Evolutionary conservation across 108 stramenopile species (phyloP).

Genomic region (Seminavis robusta): DNA sequence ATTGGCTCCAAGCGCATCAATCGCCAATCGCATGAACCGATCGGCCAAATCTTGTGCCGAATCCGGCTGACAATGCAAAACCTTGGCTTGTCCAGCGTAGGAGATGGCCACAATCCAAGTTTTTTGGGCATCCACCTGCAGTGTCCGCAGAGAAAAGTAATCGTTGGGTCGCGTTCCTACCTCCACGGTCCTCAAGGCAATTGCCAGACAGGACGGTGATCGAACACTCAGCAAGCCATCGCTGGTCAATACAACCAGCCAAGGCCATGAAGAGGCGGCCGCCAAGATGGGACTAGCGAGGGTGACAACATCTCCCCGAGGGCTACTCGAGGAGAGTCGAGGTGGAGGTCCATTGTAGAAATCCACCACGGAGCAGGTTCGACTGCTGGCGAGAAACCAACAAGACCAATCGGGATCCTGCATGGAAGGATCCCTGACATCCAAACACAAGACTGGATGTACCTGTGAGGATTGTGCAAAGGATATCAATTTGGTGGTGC

Average conservation of each 20-base stretch:
- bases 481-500: conserved; percentile 45
- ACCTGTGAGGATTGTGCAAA: conserved; percentile 78
- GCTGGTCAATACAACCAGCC: conserved; percentile 57
- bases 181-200: conserved; percentile 76
- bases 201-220: conserved; percentile 71
- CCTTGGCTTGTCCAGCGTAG: conserved; percentile 67
- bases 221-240: conserved; percentile 80
- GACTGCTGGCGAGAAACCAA: conserved; percentile 65
- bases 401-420: conserved; percentile 46
- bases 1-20: conserved; percentile 85
- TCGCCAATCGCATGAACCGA: conserved; percentile 74
- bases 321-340: conserved; percentile 20
- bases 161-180: conserved; percentile 88
- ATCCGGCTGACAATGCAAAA: conserved; percentile 53
- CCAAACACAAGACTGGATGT: conserved; percentile 69
- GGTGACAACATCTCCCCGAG: conserved; percentile 55
- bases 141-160: conserved; percentile 59
- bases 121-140: conserved; percentile 13
- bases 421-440: conserved; percentile 36
- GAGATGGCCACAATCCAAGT: conserved; percentile 47
- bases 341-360: conserved; percentile 24
- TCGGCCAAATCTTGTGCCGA: conserved; percentile 83
- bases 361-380: conserved; percentile 77
- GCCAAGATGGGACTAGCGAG: conserved; percentile 68
- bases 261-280: conserved; percentile 57